Evolutionary conservation across 352 stramenopile species (phyloP).

Genomic region (Globisporangium apiculatum): DNA sequence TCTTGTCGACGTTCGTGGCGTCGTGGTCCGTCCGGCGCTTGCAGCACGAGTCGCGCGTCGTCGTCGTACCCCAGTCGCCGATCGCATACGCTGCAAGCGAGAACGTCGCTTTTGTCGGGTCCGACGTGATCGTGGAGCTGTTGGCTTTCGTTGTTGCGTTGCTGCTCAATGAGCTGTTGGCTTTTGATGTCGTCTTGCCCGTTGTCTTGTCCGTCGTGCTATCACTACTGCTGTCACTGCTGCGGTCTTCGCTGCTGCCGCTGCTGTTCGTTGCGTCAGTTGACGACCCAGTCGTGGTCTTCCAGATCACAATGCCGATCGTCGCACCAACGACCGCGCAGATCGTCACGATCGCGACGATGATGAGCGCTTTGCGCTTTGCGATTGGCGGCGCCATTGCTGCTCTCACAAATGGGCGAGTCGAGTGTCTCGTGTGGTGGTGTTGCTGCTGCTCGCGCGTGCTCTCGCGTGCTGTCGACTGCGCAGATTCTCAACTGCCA

Average conservation of each 20-base stretch:
- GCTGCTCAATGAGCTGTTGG: slow-evolving; percentile 2
- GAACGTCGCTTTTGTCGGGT: slow-evolving; percentile 45
- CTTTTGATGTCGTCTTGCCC: slow-evolving; percentile 1
- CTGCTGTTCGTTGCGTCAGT: slow-evolving; percentile 13
- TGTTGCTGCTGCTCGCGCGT: slow-evolving; percentile 2
- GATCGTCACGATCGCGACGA: slow-evolving; percentile 29
- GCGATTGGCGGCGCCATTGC: slow-evolving; percentile 3
- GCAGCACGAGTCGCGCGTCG: slow-evolving; percentile 61
- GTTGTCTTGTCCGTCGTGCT: slow-evolving; percentile 13
- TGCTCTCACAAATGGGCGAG: too few species aligned
- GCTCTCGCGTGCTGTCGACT: background rate
- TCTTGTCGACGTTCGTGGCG: slow-evolving; percentile 46
- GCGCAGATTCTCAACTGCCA: slow-evolving; percentile 12
- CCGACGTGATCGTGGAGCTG: slow-evolving; percentile 32
- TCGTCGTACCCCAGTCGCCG: slow-evolving; percentile 67
- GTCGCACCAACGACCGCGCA: slow-evolving; percentile 36
- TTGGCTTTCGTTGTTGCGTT: slow-evolving; percentile 8
- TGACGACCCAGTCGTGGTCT: slow-evolving; percentile 21
- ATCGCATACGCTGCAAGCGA: slow-evolving; percentile 60
- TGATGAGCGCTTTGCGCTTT: slow-evolving; percentile 37
- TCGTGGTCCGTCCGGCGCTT: slow-evolving; percentile 45
- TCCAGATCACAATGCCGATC: slow-evolving; percentile 37
- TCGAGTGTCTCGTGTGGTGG: background rate
- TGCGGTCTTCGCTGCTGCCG: background rate
- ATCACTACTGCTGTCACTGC: background rate